Percentiles rank a stretch among this genome's conserved stretches.
Evolutionary conservation across 768 basidiomycete species (phyloP).

Genomic region (Panus rudis): DNA sequence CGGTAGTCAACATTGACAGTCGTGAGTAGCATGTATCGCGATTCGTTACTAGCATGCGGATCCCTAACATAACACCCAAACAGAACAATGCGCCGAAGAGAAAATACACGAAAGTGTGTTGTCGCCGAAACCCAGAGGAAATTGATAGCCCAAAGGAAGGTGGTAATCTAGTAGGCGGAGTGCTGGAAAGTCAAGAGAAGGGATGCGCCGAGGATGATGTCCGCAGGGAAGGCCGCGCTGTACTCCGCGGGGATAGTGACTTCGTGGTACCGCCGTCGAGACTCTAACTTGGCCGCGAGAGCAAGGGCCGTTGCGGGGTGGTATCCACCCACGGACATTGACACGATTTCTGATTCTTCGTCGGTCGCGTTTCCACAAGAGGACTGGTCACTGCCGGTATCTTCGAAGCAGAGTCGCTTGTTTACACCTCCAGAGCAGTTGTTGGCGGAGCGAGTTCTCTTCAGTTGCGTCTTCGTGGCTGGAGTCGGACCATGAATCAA

Average conservation of each 20-base stretch:
- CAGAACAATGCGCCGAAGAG: background rate
- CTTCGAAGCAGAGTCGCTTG: no score
- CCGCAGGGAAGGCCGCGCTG: conserved; percentile 17
- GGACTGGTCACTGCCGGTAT: background rate
- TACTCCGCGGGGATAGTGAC: conserved; percentile 17
- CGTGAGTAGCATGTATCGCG: conserved; percentile 1
- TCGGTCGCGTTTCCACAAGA: no score
- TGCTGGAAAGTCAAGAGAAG: conserved; percentile 24
- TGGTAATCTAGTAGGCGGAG: conserved; percentile 4
- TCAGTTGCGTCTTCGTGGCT: no score
- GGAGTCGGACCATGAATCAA: no score
- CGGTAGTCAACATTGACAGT: conserved; percentile 7
- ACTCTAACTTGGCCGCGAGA: background rate
- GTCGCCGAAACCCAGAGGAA: no score
- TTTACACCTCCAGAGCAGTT: no score
- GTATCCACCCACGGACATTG: background rate
- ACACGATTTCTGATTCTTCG: no score
- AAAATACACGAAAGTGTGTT: background rate
- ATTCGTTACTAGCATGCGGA: conserved; percentile 1
- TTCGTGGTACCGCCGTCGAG: no score
- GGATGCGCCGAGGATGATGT: conserved; percentile 24
- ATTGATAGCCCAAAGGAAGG: background rate
- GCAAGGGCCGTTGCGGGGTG: background rate
- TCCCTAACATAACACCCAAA: background rate
- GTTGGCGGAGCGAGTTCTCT: no score